These are phyloP conservation scores for Agarophyton chilense DNA, from an alignment of 23 red algal species.

Conservation along the genomic window DNA sequence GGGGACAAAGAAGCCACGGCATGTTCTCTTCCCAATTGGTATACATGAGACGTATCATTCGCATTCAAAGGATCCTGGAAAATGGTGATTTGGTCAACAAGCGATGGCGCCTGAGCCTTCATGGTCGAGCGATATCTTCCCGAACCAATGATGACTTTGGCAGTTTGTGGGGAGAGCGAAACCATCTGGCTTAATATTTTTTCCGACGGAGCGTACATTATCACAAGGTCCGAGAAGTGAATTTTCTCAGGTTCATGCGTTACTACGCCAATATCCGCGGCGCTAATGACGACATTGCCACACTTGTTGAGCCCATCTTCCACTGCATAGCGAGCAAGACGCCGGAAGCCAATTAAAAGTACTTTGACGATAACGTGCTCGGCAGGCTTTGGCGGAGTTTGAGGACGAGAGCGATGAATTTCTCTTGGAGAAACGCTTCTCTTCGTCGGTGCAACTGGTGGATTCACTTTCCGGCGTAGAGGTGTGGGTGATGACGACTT, in stretches of 20 bases:
- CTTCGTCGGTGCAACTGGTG: slow-evolving; percentile 14
- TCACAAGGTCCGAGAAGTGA: slow-evolving; percentile 25
- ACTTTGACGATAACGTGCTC: slow-evolving; percentile 51
- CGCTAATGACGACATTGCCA: slow-evolving; percentile 65
- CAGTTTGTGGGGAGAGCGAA: neutral
- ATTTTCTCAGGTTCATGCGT: slow-evolving; percentile 46
- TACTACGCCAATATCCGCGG: slow-evolving; percentile 25
- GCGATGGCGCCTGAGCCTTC: neutral
- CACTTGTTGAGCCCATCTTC: slow-evolving; percentile 65
- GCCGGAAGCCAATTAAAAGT: slow-evolving; percentile 65
- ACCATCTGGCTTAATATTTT: slow-evolving; percentile 26
- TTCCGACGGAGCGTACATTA: slow-evolving; percentile 62
- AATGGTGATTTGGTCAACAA: slow-evolving; percentile 44
- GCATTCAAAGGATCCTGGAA: slow-evolving; percentile 38
- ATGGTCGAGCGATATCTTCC: slow-evolving; percentile 54
- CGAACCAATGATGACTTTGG: slow-evolving; percentile 57
- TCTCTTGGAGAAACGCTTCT: slow-evolving; percentile 3
- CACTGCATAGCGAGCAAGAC: slow-evolving; percentile 62
- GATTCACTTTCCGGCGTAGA: slow-evolving; percentile 37
- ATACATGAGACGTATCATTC: slow-evolving; percentile 16
- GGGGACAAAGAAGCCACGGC: neutral
- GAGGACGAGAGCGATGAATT: neutral
- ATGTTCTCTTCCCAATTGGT: slow-evolving; percentile 37
- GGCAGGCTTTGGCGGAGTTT: neutral
- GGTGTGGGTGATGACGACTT: slow-evolving; percentile 4